phyloP scores from a whole-genome alignment of 1,139 yeast species.

The Geotrichum klebahnii region DNA sequence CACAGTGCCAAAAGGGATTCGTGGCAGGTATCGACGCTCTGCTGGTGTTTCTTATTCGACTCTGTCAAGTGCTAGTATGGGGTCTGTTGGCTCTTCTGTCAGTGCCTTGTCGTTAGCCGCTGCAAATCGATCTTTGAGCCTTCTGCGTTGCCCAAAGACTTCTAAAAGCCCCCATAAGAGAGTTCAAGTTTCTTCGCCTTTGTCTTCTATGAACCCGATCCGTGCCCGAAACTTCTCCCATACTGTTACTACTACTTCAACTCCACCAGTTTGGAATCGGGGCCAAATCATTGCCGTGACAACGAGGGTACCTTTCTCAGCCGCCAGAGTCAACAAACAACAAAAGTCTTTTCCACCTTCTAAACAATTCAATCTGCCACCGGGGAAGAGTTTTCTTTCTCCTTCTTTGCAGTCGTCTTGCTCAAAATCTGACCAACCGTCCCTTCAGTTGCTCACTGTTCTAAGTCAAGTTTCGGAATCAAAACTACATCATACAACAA shows the following conservation, averaged over 20 bases:
- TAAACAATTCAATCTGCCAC: not conserved
- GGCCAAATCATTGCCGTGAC: conserved; percentile 9
- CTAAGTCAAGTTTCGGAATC: too few relatives aligned
- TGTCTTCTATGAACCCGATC: too few relatives aligned
- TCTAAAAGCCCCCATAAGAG: not conserved
- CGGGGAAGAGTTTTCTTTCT: too few relatives aligned
- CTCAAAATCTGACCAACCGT: not conserved
- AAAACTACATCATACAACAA: not conserved
- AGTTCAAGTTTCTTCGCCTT: too few relatives aligned
- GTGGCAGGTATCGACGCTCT: too few relatives aligned
- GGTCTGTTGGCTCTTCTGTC: not conserved
- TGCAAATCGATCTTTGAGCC: not conserved
- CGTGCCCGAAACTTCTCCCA: too few relatives aligned
- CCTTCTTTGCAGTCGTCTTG: not conserved
- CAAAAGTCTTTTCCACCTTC: not conserved
- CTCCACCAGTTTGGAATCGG: not conserved
- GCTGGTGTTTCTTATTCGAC: not conserved
- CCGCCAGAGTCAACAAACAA: conserved; percentile 9
- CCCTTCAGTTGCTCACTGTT: too few relatives aligned
- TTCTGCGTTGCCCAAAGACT: not conserved
- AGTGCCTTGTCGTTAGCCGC: conserved; percentile 3
- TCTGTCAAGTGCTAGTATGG: not conserved
- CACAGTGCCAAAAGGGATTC: too few relatives aligned
- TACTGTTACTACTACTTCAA: too few relatives aligned
- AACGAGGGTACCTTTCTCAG: not conserved